Conservation (phyloP, 106 monocot species). For the Allium fistulosum region DNA sequence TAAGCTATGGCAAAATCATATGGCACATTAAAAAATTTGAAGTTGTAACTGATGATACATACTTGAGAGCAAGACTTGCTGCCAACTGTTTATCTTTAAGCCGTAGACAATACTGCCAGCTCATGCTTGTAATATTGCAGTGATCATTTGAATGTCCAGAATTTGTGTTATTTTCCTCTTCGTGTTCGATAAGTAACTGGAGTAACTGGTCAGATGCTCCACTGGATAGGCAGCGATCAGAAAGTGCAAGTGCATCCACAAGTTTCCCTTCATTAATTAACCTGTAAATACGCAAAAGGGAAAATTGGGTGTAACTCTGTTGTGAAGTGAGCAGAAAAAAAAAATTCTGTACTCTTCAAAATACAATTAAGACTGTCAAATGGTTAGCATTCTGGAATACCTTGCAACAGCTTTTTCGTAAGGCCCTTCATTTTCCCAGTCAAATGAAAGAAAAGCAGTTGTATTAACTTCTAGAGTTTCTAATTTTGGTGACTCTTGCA, state of each 20-base stretch:
- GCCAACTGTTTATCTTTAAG: conserved; percentile 87
- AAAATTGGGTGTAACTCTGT: neutral
- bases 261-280: conserved; percentile 86
- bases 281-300: conserved; percentile 33
- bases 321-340: no score
- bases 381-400: conserved; percentile 12
- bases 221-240: conserved; percentile 76
- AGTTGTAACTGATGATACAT: conserved; percentile 10
- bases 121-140: conserved; percentile 34
- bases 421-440: conserved; percentile 88
- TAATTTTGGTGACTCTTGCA: conserved; percentile 24
- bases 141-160: conserved; percentile 29
- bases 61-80: conserved; percentile 88
- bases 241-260: conserved; percentile 89
- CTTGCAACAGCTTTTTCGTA: conserved; percentile 80
- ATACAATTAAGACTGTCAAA: no score
- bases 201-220: conserved; percentile 91
- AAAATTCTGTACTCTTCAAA: no score
- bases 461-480: conserved; percentile 28
- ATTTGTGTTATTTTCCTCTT: conserved; percentile 32
- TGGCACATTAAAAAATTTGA: no score
- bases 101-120: conserved; percentile 87
- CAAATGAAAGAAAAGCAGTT: conserved; percentile 67
- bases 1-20: no score
- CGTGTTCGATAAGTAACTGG: conserved; percentile 70